Conservation (phyloP, 352 stramenopile genomes). For the Elongisporangium senticosum region DNA sequence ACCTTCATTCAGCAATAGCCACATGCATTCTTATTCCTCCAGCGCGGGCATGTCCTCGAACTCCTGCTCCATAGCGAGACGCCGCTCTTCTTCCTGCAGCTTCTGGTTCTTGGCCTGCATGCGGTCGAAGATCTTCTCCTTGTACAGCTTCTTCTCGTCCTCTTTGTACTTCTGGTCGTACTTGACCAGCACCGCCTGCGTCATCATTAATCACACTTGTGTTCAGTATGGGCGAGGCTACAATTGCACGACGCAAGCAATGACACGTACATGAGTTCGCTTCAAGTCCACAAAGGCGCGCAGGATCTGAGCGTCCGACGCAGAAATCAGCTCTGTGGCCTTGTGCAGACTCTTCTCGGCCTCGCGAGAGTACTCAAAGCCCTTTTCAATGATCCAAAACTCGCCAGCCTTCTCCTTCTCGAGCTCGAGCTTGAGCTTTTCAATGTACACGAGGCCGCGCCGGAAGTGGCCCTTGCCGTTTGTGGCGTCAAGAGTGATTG, state of each 20-base stretch:
- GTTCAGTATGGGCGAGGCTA: not conserved
- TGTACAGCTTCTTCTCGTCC: conserved; percentile 86
- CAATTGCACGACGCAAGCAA: not conserved
- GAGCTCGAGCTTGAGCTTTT: conserved; percentile 77
- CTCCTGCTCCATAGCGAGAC: conserved; percentile 56
- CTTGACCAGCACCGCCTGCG: conserved; percentile 42
- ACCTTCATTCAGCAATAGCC: not conserved
- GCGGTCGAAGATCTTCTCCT: conserved; percentile 85
- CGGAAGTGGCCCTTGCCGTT: conserved; percentile 80
- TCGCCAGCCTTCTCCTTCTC: conserved; percentile 76
- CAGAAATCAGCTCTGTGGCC: conserved; percentile 38
- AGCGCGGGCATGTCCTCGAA: conserved; percentile 83
- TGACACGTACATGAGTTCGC: conserved; percentile 1
- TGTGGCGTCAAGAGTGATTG: conserved; percentile 52
- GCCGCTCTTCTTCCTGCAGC: conserved; percentile 59
- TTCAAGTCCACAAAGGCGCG: conserved; percentile 65
- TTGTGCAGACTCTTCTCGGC: conserved; percentile 70
- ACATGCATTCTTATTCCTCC: conserved; percentile 45
- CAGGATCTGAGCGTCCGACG: conserved; percentile 42
- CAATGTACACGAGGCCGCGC: conserved; percentile 67
- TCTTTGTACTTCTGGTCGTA: conserved; percentile 75
- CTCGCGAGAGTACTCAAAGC: conserved; percentile 62
- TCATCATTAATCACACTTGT: not conserved
- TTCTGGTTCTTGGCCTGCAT: conserved; percentile 80
- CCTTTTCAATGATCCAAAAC: conserved; percentile 87